Evolutionary conservation across 768 basidiomycete genomes (phyloP).

Genomic region (Lactifluus piperatus): DNA sequence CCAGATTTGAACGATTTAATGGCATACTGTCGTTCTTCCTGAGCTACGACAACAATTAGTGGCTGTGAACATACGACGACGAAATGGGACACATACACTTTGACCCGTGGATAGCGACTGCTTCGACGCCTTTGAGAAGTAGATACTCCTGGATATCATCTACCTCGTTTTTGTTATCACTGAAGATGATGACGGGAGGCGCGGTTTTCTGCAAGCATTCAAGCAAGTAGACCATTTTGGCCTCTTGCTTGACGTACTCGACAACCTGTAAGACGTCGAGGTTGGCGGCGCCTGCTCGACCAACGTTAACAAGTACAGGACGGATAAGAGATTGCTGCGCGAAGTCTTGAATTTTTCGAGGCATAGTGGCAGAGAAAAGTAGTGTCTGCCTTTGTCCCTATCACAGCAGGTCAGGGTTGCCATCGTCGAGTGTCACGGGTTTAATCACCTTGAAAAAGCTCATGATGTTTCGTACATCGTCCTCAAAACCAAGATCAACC

Average conservation of each 20-base stretch:
- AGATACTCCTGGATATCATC: conserved; percentile 99
- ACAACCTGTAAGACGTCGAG: conserved; percentile 94
- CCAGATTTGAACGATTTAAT: conserved; percentile 98
- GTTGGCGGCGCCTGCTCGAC: conserved; percentile 95
- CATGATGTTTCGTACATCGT: conserved; percentile 98
- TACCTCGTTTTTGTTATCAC: conserved; percentile 99
- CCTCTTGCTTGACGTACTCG: conserved; percentile 99
- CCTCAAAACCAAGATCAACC: conserved; percentile 98
- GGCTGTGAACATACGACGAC: neutral
- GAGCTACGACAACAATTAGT: conserved; percentile 42
- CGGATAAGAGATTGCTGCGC: conserved; percentile 93
- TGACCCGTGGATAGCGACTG: conserved; percentile 96
- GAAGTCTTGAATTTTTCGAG: conserved; percentile 97
- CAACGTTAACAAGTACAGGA: conserved; percentile 93
- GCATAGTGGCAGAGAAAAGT: conserved; percentile 98
- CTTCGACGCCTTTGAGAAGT: conserved; percentile 93
- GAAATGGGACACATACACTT: conserved; percentile 59
- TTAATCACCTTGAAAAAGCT: conserved; percentile 83
- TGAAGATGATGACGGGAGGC: conserved; percentile 95
- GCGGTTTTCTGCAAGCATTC: conserved; percentile 98
- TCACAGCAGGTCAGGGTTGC: neutral
- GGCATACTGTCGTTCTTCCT: conserved; percentile 98
- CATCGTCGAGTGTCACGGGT: neutral
- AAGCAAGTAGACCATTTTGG: conserved; percentile 98
- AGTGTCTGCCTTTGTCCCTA: conserved; percentile 95